Evolutionary conservation across 768 basidiomycete genomes (phyloP), one percentile per base, ranked within the genome.

Genomic region (Dacryopinax primogenitus): DNA sequence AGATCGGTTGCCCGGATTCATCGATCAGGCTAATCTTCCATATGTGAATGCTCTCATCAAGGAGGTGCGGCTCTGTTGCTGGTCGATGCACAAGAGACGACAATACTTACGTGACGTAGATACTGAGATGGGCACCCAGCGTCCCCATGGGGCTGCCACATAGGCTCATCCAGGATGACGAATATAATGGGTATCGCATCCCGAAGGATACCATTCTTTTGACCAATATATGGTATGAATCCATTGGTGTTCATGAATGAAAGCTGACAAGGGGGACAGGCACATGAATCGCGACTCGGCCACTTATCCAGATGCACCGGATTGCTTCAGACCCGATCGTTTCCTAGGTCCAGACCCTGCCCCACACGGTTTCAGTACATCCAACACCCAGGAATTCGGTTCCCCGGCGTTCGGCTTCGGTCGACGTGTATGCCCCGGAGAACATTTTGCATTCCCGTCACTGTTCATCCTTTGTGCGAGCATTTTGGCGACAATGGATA

Each of bases 151-250:
- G 81, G n/a, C n/a, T 61, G 7, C 51, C 64, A 16, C 64, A 65
- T 33, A 33, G 64, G 1, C 33, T 65, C n/a, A 65, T 65, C 39
- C 23, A 65, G 26, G 64, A 65, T 35, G 64, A 65, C 44, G 64
- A 18, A 37, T 63, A 63, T 33, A 33, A 63, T 3, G 63, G 63
- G 9, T 39, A 39, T 71, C 71, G 75, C 64, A 77, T 83, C 64
- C 79, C 80, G 47, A 72, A 76, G 69, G 80, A 79, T 62, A 72
- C 77, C 1, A 66, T 72, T 18, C 63, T 75, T 15, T 37, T 76
- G 15, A 67, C 70, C 3, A 74, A 74, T 63, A 64, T 66, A 3
- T 73, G 71, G 72, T 72, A 26, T 2, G 63, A 33, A 9, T 9
- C 16, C n/a, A 36, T 32, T 9, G 11, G 13, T 26, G 23, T 47